These are phyloP conservation scores for Coemansia sp. DNA, from an alignment of 192 early-diverging fungal genomes.

Conservation along the genomic window DNA sequence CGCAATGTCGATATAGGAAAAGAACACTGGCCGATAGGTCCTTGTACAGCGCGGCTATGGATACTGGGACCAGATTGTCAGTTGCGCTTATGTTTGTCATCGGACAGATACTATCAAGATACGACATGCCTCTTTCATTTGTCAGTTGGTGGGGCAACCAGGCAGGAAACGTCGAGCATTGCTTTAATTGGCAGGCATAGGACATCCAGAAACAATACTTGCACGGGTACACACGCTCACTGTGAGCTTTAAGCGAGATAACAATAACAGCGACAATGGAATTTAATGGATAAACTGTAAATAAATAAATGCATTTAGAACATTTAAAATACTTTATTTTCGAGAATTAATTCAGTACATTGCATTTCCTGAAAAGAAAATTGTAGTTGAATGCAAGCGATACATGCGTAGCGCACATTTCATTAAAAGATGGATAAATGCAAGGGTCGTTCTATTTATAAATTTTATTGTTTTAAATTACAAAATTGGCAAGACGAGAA, in stretches of 20 bases:
- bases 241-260: too few relatives aligned
- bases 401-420: too few relatives aligned
- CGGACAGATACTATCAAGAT: slow-evolving; percentile 30
- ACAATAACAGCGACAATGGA: too few relatives aligned
- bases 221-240: too few relatives aligned
- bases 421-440: not conserved
- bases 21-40: slow-evolving; percentile 42
- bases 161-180: slow-evolving; percentile 39
- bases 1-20: slow-evolving; percentile 18
- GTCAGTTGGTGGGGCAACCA: slow-evolving; percentile 50
- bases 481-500: not conserved
- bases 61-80: slow-evolving; percentile 39
- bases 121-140: slow-evolving; percentile 26
- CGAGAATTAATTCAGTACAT: too few relatives aligned
- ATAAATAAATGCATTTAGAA: too few relatives aligned
- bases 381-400: too few relatives aligned
- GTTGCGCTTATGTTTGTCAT: slow-evolving; percentile 30
- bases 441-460: not conserved
- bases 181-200: not conserved
- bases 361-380: too few relatives aligned
- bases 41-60: slow-evolving; percentile 44
- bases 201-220: too few relatives aligned
- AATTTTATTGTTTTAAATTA: not conserved
- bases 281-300: too few relatives aligned
- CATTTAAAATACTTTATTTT: too few relatives aligned